Conservation (phyloP, 805 yeast species). For the Barnettozyma salicaria region DNA sequence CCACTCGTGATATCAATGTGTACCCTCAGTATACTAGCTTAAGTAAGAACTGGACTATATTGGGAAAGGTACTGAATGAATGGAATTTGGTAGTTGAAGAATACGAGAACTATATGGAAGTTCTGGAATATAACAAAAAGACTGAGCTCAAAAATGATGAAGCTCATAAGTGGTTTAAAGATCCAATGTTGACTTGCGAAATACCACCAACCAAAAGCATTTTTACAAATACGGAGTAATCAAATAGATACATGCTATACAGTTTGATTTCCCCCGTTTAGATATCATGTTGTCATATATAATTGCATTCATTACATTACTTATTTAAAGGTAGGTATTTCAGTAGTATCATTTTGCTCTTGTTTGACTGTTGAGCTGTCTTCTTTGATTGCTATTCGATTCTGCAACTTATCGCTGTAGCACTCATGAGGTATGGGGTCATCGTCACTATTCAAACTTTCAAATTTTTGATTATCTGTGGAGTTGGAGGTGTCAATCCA, state of each 20-base stretch:
- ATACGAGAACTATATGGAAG: conserved; percentile 31
- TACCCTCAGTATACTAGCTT: background rate
- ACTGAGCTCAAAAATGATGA: conserved; percentile 3
- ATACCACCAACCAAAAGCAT: conserved; percentile 12
- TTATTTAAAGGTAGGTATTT: too few relatives aligned
- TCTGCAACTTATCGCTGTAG: too few relatives aligned
- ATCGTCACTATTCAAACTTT: conserved; percentile 4
- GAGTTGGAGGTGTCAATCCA: conserved; percentile 10
- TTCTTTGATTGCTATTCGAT: too few relatives aligned
- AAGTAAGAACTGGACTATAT: conserved; percentile 20
- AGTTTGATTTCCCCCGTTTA: too few relatives aligned
- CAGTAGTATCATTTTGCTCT: too few relatives aligned
- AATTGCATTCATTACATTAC: too few relatives aligned
- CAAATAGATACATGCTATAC: background rate
- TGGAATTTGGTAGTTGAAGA: conserved; percentile 45
- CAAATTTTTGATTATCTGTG: conserved; percentile 1
- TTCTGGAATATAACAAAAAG: conserved; percentile 9
- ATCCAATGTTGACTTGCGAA: conserved; percentile 16
- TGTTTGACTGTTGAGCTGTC: too few relatives aligned
- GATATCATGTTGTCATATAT: too few relatives aligned
- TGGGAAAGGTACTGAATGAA: conserved; percentile 48
- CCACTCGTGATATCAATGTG: background rate
- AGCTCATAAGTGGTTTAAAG: conserved; percentile 9
- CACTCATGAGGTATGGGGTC: too few relatives aligned
- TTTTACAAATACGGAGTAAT: background rate